A percentile compares a stretch with the other conserved stretches of the same genome.
These are phyloP conservation scores for Saturnispora quitensis DNA, from an alignment of 805 yeast species.

Conservation along the genomic window DNA sequence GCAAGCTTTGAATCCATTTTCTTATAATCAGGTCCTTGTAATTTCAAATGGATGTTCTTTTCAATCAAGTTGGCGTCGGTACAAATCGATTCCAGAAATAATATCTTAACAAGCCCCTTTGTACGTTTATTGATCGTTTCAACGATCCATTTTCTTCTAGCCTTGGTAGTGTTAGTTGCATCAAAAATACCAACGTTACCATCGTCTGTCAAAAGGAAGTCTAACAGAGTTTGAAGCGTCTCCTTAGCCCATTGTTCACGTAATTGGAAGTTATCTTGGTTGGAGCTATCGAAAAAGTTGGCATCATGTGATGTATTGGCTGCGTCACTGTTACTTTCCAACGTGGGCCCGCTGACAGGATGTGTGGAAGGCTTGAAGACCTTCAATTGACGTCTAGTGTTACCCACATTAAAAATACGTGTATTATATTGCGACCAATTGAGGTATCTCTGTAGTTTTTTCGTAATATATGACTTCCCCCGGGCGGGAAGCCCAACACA, in stretches of 20 bases:
- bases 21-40: constrained; percentile 88
- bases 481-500: constrained; percentile 73
- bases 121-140: constrained; percentile 29
- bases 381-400: constrained; percentile 53
- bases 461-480: constrained; percentile 67
- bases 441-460: constrained; percentile 49
- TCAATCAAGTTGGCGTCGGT: constrained; percentile 72
- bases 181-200: constrained; percentile 52
- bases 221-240: constrained; percentile 38
- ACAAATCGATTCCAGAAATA: constrained; percentile 70
- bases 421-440: constrained; percentile 55
- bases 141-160: constrained; percentile 33
- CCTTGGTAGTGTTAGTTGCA: constrained; percentile 48
- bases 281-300: constrained; percentile 32
- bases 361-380: constrained; percentile 29
- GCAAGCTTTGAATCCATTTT: constrained; percentile 79
- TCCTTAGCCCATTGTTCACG: constrained; percentile 46
- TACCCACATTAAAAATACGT: constrained; percentile 66
- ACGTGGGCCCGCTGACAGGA: constrained; percentile 29
- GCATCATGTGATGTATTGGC: constrained; percentile 30
- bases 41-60: constrained; percentile 72
- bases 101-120: constrained; percentile 28
- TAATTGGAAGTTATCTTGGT: constrained; percentile 33
- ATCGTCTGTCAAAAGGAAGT: constrained; percentile 32
- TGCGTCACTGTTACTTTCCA: not conserved